Conservation (phyloP, 2,329 filamentous ascomycete species). For the Fusarium chaquense region DNA sequence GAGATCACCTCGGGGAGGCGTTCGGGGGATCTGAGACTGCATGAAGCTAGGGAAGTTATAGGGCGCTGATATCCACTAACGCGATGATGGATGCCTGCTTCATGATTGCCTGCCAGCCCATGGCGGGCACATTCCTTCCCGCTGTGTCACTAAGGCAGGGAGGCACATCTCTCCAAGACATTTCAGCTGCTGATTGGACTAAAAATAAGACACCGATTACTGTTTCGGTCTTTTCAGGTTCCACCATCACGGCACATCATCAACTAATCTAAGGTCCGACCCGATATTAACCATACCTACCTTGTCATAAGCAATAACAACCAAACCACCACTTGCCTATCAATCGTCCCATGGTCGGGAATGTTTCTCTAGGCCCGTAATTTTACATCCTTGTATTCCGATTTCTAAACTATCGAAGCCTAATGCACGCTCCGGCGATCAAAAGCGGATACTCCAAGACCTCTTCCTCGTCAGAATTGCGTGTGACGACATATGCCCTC, state of each 20-base stretch:
- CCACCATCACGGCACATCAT: neutral
- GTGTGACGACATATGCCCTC: neutral
- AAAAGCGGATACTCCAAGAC: neutral
- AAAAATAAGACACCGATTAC: neutral
- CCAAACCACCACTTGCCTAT: neutral
- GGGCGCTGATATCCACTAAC: constrained; percentile 6
- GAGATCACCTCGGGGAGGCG: too few relatives aligned
- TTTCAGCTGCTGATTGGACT: neutral
- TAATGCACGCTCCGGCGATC: neutral
- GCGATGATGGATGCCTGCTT: too few relatives aligned
- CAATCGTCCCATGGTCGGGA: neutral
- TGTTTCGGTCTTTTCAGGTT: neutral
- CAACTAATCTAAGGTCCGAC: neutral
- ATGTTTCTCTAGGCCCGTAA: neutral
- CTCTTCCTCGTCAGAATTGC: neutral
- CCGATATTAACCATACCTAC: neutral
- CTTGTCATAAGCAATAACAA: neutral
- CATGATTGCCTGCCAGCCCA: neutral
- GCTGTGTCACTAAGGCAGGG: neutral
- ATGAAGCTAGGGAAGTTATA: neutral
- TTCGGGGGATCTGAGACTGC: neutral
- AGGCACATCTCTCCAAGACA: neutral
- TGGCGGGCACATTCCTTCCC: neutral
- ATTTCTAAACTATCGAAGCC: neutral
- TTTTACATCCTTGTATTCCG: neutral